Percentiles rank a stretch among this genome's conserved stretches.
Evolutionary conservation across 805 yeast species (phyloP).

Genomic region (Starmera amethionina): DNA sequence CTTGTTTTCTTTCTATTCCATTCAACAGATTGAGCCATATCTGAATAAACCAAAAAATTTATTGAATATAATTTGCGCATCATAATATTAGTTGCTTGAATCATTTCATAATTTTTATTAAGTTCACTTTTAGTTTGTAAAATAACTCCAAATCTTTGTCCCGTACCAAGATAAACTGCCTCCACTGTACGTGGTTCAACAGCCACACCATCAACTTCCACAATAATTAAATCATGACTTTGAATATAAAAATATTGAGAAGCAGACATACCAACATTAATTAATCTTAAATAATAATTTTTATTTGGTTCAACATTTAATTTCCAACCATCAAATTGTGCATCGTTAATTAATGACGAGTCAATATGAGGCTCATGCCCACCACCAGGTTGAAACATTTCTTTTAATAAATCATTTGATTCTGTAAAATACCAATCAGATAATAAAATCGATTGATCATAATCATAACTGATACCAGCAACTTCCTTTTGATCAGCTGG

Average conservation of each 20-base stretch:
- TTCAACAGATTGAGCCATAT: slow-evolving; percentile 22
- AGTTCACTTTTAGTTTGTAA: slow-evolving; percentile 38
- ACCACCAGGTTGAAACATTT: slow-evolving; percentile 29
- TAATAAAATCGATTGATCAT: slow-evolving; percentile 31
- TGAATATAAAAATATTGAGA: slow-evolving; percentile 46
- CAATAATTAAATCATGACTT: slow-evolving; percentile 40
- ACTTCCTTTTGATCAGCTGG: slow-evolving; percentile 19
- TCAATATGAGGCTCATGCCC: slow-evolving; percentile 44
- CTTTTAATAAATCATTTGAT: slow-evolving; percentile 24
- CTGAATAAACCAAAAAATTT: slow-evolving; percentile 44
- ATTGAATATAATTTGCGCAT: slow-evolving; percentile 59
- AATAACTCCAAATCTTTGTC: slow-evolving; percentile 66
- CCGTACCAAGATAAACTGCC: slow-evolving; percentile 52
- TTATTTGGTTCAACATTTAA: slow-evolving; percentile 32
- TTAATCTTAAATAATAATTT: slow-evolving; percentile 38
- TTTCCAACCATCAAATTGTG: slow-evolving; percentile 29
- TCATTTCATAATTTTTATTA: slow-evolving; percentile 33
- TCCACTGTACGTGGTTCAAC: slow-evolving; percentile 39
- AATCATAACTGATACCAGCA: slow-evolving; percentile 28
- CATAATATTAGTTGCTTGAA: slow-evolving; percentile 46
- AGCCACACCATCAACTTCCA: slow-evolving; percentile 51
- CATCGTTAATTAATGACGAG: slow-evolving; percentile 36
- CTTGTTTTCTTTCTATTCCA: slow-evolving; percentile 28
- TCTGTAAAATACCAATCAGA: slow-evolving; percentile 41
- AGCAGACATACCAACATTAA: slow-evolving; percentile 48